Conservation (phyloP, 768 basidiomycete genomes). For the Mycena haematopus region DNA sequence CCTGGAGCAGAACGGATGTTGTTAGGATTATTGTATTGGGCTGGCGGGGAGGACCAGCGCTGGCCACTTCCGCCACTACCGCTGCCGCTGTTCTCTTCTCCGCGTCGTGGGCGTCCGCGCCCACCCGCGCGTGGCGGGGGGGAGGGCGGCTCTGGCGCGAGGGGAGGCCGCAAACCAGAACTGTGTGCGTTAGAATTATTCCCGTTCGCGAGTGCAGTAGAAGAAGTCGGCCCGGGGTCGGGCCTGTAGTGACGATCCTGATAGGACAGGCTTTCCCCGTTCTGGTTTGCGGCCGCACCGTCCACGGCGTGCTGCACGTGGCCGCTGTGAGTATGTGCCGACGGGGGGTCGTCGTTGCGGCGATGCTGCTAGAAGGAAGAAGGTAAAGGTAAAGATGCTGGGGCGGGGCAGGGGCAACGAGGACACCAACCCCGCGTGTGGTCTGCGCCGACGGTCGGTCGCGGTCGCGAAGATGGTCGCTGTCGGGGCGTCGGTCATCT, state of each 20-base stretch:
- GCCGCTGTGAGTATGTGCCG: neutral
- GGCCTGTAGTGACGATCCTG: slow-evolving; percentile 27
- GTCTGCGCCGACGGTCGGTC: slow-evolving; percentile 13
- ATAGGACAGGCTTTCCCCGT: slow-evolving; percentile 17
- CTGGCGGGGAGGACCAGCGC: slow-evolving; percentile 19
- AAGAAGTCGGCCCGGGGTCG: neutral
- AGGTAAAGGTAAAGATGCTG: slow-evolving; percentile 29
- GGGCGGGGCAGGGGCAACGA: slow-evolving; percentile 23
- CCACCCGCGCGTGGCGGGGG: slow-evolving; percentile 16
- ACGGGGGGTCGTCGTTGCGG: slow-evolving; percentile 7
- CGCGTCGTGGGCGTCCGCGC: slow-evolving; percentile 4
- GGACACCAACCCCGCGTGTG: slow-evolving; percentile 32
- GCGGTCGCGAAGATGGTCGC: slow-evolving; percentile 5
- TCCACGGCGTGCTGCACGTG: neutral
- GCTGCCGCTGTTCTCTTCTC: slow-evolving; percentile 5
- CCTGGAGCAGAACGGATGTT: slow-evolving; percentile 17
- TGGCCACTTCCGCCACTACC: slow-evolving; percentile 7
- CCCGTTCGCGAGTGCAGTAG: neutral
- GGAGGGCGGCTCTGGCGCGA: slow-evolving; percentile 1
- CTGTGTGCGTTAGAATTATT: slow-evolving; percentile 12
- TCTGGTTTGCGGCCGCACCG: neutral
- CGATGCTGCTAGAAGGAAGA: slow-evolving; percentile 12
- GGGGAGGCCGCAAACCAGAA: neutral
- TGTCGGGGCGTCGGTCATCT: slow-evolving; percentile 8
- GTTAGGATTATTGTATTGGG: slow-evolving; percentile 18